phyloP scores from a whole-genome alignment of 2,329 filamentous ascomycete species.

The Lachnellula suecica region DNA sequence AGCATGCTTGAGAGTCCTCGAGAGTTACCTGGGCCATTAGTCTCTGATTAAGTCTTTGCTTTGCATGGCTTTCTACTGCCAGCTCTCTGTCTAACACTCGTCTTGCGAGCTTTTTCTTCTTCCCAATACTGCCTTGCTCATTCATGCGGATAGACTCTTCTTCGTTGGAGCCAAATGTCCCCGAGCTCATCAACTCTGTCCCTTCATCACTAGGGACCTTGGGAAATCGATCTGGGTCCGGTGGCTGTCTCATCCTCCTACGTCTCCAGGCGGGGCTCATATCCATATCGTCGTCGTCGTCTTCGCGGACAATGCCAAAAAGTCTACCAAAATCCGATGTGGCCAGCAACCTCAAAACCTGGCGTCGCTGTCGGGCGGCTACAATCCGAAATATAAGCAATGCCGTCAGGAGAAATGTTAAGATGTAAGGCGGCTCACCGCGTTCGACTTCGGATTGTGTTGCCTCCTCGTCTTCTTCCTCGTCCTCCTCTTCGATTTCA shows the following conservation, averaged over 20 bases:
- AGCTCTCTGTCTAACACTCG: conserved; percentile 81
- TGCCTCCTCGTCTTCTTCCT: conserved; percentile 37
- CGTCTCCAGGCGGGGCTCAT: conserved; percentile 42
- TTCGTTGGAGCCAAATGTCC: conserved; percentile 73
- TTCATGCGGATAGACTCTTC: conserved; percentile 47
- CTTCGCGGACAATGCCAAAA: conserved; percentile 15
- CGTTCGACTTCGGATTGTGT: conserved; percentile 29
- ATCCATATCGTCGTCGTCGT: conserved; percentile 19
- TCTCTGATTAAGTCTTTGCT: conserved; percentile 58
- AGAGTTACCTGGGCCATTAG: conserved; percentile 66
- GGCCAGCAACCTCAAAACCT: conserved; percentile 23
- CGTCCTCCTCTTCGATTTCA: conserved; percentile 35
- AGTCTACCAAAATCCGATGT: conserved; percentile 22
- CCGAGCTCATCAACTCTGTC: conserved; percentile 75
- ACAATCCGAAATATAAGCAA: conserved; percentile 28
- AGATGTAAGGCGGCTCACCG: conserved; percentile 32
- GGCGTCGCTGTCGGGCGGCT: conserved; percentile 22
- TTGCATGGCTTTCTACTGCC: conserved; percentile 62
- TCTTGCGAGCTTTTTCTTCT: conserved; percentile 60
- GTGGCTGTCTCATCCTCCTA: conserved; percentile 40
- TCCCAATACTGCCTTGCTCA: conserved; percentile 39
- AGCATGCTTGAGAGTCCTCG: background rate
- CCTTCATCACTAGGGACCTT: conserved; percentile 81
- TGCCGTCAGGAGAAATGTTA: conserved; percentile 22
- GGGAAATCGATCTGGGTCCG: conserved; percentile 67